Base-by-base conservation (phyloP, 805 yeast species). In the Candida vartiovaarae region DNA sequence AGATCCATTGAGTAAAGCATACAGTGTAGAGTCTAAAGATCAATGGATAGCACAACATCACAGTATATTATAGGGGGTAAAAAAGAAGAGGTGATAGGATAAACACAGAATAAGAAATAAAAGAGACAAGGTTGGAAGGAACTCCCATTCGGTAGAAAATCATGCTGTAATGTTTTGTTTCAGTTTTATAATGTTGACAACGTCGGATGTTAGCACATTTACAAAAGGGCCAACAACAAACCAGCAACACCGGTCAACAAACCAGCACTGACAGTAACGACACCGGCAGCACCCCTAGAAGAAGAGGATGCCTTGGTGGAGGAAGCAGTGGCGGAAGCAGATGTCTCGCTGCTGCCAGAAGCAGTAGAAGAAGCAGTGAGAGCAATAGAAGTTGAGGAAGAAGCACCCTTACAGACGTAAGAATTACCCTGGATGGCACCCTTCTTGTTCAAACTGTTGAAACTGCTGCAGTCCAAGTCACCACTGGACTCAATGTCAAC, bases 341-440 rank as follows among this genome's bases (percentile, higher is more conserved):
- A 49, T 30, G 60, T 50, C 40, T 70, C 47, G 24, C 63, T 35
- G 28, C 59, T 36, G 20, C 65, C 41, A 34, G 65, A 38, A 39
- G 66, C 35, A 35, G 64, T 40, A 31, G 66, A 51, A 26, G 68
- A 47, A 20, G 62, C 48, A 35, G 64, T 49, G 46, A 63, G 53
- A 37, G 64, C 57, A 46, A 68, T 62, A 34, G 82, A 68, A 43
- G 79, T 66, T 30, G 78, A 65, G 24, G 71, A 59, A 39, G 76
- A 63, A 53, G 80, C 81, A 66, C 81, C 84, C 56, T 75, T 74
- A 73, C 95, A 85, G 59, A 67, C 75, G 74, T 79, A 90, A 58
- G 79, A 72, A 74, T 87, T 88, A 78, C 99, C 99, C 72, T 82
- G 88, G 67, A 93, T 81, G 64, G 76, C 85, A 69, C 95, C 95